Evolutionary conservation across 805 yeast species (phyloP), one percentile per base, ranked within the genome.

Genomic region (Candida sithepensis): DNA sequence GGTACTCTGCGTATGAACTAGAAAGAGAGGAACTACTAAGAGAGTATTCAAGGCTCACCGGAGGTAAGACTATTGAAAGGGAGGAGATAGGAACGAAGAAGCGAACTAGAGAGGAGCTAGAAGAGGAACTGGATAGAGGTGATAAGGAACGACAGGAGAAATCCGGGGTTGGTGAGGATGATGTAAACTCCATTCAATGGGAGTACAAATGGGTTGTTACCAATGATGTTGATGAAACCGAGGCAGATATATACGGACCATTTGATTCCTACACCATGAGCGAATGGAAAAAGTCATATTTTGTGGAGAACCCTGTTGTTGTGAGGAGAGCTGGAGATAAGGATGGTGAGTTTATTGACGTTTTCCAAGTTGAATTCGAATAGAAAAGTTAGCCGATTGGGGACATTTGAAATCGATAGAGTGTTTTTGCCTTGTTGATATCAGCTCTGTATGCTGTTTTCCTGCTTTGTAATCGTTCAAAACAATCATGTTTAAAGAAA

Each of bases 21-120:
- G 72, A 74, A 6, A 65, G 78, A 49, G 91, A 85, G 54, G 81
- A 80, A 58, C 61, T 84, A 34, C 68, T 72, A 60, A 55, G 84
- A 44, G 59, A 59, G 39, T 78, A 70, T 52, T 63, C 64, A 40
- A 59, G 63, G 21, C 71, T 72, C 41, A 66, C 81, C 0, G 84
- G 84, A 0, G 54, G 54, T 5, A 60, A 19, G 59, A 61, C 8
- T 64, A 60, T 45, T 50, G 53, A 36, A 52, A 55, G 65, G 66
- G 55, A 53, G 67, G 42, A 40, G 44, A 32, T 42, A 46, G 28
- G 40, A n/a, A 30, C 6, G 5, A 9, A n/a, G 22, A 19, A 30
- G 22, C 19, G 16, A 28, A 21, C 21, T n/a, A 36, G 21, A 13
- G 39, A 52, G 65, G 67, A 54, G 47, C 66, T 41, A 42, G 44